Evolutionary conservation across 2,329 filamentous ascomycete genomes (phyloP).

Genomic region (Aspergillus pseudoglaucus): DNA sequence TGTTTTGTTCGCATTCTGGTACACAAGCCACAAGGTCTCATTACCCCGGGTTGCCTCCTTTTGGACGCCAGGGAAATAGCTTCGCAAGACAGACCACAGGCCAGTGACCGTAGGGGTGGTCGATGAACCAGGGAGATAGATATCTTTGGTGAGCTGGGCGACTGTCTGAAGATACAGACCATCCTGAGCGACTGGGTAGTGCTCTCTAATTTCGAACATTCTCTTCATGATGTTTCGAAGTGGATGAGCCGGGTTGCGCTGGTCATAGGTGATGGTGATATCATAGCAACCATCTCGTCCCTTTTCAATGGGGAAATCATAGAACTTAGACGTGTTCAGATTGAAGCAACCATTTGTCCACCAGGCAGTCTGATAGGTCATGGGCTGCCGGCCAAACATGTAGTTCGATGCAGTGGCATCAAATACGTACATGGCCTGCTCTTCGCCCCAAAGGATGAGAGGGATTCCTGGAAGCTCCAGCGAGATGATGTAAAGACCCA

Average conservation of each 20-base stretch:
- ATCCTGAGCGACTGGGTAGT: constrained; percentile 54
- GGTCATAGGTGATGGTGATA: constrained; percentile 52
- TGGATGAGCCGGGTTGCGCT: constrained; percentile 57
- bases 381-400: constrained; percentile 58
- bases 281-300: constrained; percentile 52
- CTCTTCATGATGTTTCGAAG: constrained; percentile 55
- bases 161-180: constrained; percentile 51
- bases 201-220: constrained; percentile 54
- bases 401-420: constrained; percentile 61
- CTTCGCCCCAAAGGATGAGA: constrained; percentile 58
- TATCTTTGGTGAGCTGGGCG: constrained; percentile 49
- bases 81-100: constrained; percentile 56
- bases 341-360: constrained; percentile 59
- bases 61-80: constrained; percentile 46
- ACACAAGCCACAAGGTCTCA: constrained; percentile 41
- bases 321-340: constrained; percentile 51
- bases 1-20: constrained; percentile 42
- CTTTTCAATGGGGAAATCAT: constrained; percentile 51
- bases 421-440: constrained; percentile 58
- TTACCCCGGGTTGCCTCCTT: constrained; percentile 42
- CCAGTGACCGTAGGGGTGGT: constrained; percentile 50
- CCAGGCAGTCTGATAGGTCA: constrained; percentile 57
- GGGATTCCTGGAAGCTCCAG: constrained; percentile 57
- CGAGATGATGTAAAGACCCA: constrained; percentile 54
- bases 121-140: constrained; percentile 48